These are phyloP conservation scores for Neohortaea acidophila DNA, from an alignment of 495 filamentous ascomycete genomes.

Conservation along the genomic window DNA sequence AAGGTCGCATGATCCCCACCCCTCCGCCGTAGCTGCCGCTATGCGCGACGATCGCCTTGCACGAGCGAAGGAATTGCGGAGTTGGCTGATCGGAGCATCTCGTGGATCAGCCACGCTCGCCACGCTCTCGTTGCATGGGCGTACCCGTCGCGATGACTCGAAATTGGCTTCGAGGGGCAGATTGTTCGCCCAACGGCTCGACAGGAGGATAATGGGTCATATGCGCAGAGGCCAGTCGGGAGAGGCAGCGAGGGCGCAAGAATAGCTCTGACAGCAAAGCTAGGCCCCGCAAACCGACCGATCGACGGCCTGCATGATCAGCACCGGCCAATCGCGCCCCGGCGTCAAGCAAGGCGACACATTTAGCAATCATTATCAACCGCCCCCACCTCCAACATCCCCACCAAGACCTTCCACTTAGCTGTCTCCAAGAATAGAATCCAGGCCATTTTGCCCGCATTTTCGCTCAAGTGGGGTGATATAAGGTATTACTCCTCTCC, in stretches of 20 bases:
- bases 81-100: too few species aligned
- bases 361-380: conserved; percentile 12
- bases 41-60: too few species aligned
- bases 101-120: too few species aligned
- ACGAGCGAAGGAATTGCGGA: too few species aligned
- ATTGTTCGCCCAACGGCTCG: too few species aligned
- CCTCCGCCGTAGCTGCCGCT: too few species aligned
- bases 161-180: too few species aligned
- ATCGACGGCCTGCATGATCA: background rate
- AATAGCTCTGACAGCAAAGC: background rate
- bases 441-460: conserved; percentile 20
- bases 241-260: background rate
- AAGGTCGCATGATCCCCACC: too few species aligned
- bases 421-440: conserved; percentile 25
- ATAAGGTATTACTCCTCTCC: conserved; percentile 24
- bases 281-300: conserved; percentile 2
- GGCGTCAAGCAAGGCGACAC: too few species aligned
- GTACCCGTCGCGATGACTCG: too few species aligned
- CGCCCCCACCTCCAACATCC: background rate
- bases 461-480: conserved; percentile 22
- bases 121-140: too few species aligned
- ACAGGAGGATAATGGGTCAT: too few species aligned
- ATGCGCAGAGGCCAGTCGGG: conserved; percentile 4
- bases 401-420: background rate
- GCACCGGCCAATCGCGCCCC: background rate